Conservation (phyloP, 2,329 filamentous ascomycete genomes). For the Fusarium odoratissimum region DNA sequence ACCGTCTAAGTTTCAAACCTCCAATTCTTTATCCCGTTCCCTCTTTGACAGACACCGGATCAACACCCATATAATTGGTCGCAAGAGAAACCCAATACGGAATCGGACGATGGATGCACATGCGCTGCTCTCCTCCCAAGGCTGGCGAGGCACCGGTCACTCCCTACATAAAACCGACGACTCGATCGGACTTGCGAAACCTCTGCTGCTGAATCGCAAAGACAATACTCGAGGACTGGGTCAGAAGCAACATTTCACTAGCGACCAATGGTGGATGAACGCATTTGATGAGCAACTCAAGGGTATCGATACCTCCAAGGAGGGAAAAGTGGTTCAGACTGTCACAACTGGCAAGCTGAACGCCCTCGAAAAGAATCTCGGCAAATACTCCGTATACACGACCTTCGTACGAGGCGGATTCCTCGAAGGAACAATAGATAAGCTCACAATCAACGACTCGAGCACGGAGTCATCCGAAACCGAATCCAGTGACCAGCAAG, state of each 20-base stretch:
- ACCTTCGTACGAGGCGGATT: constrained; percentile 87
- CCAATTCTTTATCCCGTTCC: neutral
- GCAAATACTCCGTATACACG: constrained; percentile 77
- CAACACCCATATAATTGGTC: neutral
- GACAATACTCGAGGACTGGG: constrained; percentile 84
- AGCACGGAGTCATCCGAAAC: constrained; percentile 45
- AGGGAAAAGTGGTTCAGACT: constrained; percentile 68
- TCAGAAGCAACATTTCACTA: constrained; percentile 73
- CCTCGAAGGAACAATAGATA: constrained; percentile 75
- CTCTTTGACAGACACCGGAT: neutral
- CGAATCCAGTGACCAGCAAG: constrained; percentile 49
- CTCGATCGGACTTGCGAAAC: constrained; percentile 81
- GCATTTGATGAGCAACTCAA: constrained; percentile 93
- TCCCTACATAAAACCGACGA: constrained; percentile 82
- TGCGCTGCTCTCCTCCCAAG: constrained; percentile 84
- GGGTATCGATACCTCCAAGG: constrained; percentile 74
- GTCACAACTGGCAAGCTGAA: constrained; percentile 65
- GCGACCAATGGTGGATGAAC: constrained; percentile 96
- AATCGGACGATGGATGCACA: constrained; percentile 77
- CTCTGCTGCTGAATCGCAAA: constrained; percentile 85
- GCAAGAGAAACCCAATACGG: neutral
- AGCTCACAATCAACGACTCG: constrained; percentile 43
- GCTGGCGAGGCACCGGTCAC: constrained; percentile 90
- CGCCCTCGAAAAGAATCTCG: constrained; percentile 64
- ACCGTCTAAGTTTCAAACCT: neutral